Conservation (phyloP, 2,329 filamentous ascomycete species). For the Endoconidiophora laricicola region DNA sequence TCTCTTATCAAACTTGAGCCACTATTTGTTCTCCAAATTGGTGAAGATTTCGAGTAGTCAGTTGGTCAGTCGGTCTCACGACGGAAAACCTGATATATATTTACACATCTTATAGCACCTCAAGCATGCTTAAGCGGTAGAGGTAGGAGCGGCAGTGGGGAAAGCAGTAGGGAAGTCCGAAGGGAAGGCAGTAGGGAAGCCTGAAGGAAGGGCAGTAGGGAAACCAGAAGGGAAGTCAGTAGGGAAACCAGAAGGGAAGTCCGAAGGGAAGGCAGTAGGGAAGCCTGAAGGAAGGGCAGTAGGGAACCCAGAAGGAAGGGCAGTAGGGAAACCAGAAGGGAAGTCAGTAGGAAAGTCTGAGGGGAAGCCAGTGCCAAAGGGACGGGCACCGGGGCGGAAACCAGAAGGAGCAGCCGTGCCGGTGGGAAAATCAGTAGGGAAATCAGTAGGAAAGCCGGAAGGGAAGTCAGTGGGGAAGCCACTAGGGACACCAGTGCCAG, state of each 20-base stretch:
- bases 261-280: background rate
- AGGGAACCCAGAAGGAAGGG: background rate
- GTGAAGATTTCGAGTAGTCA: no score
- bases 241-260: background rate
- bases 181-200: background rate
- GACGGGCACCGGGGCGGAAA: background rate
- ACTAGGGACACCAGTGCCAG: background rate
- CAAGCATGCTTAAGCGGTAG: slow-evolving; percentile 5
- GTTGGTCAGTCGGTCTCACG: no score
- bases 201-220: background rate
- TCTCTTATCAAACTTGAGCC: no score
- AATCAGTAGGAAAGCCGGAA: background rate
- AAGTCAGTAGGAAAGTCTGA: background rate
- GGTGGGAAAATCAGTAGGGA: slow-evolving; percentile 1
- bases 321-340: background rate
- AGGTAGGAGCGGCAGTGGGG: background rate
- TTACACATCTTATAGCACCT: background rate
- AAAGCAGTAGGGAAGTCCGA: background rate
- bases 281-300: background rate
- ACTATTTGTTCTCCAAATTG: no score
- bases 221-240: background rate
- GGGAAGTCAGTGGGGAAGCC: background rate
- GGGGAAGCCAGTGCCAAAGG: slow-evolving; percentile 1
- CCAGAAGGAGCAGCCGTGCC: background rate
- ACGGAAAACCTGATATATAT: no score